These are phyloP conservation scores for Arctium minus DNA, from an alignment of 129 eudicot genomes.

Conservation along the genomic window DNA sequence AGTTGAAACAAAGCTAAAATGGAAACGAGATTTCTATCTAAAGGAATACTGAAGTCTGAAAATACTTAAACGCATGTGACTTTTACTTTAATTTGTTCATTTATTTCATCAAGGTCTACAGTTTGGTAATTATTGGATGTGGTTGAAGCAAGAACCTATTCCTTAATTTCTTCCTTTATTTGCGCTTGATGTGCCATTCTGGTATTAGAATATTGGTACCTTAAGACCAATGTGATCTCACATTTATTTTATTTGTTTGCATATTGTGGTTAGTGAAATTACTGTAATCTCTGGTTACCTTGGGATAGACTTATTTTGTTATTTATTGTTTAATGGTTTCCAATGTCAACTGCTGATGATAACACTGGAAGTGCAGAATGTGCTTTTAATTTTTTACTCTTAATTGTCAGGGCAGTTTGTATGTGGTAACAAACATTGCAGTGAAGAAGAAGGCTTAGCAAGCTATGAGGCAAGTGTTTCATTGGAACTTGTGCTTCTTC, in stretches of 20 bases:
- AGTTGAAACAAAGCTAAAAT: too few relatives aligned
- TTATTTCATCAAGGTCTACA: too few relatives aligned
- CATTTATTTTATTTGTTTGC: neutral
- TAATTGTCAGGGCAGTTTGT: slow-evolving; percentile 90
- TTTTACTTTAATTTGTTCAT: too few relatives aligned
- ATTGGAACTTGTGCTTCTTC: neutral
- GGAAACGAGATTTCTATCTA: too few relatives aligned
- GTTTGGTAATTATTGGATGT: too few relatives aligned
- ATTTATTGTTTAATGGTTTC: neutral
- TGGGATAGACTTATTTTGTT: neutral
- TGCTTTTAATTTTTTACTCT: slow-evolving; percentile 19
- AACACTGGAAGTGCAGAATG: neutral
- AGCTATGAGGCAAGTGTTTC: slow-evolving; percentile 80
- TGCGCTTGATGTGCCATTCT: too few relatives aligned
- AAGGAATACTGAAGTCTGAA: too few relatives aligned
- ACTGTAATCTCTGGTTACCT: neutral
- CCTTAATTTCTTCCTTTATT: too few relatives aligned
- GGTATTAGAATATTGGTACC: too few relatives aligned
- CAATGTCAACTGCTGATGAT: neutral
- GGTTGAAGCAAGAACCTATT: too few relatives aligned
- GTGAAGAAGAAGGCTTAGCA: slow-evolving; percentile 65
- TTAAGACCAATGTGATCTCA: too few relatives aligned
- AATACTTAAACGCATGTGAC: too few relatives aligned
- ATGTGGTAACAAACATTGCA: slow-evolving; percentile 97
- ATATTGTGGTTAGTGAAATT: neutral